Base-by-base conservation (phyloP, 768 basidiomycete species). In the Pulveroboletus sp. region DNA sequence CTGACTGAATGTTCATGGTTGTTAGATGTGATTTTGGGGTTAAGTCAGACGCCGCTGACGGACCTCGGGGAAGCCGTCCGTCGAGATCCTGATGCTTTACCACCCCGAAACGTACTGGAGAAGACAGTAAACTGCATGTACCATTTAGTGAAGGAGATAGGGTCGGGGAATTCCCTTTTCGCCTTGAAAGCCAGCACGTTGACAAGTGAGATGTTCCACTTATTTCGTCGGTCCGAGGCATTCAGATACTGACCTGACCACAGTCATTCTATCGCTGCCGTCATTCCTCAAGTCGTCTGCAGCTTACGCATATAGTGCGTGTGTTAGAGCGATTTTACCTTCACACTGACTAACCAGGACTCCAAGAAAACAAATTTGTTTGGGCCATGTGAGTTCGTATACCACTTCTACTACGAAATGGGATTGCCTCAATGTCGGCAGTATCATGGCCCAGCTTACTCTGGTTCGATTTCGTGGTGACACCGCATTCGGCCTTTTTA, bases 361-460 rank as follows among this genome's bases (percentile, higher is more conserved):
- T 3, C 14, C 42, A 35, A 84, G 86, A 68, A 31, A 80, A 87
- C 50, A 73, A 78, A 47, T 81, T 82, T 58, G 76, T 83, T 3
- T 90, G 88, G 88, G 85, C 73, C 9, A 74, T 88, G 82, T 87
- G 49, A 59, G 79, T 50, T 27, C 35, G n/a, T 45, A 6, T 42
- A 8, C 32, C 42, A 11, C 35, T 27, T 47, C 0, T 3, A 8
- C 47, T 18, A 9, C 27, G 15, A 33, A 17, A 5, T 24, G n/a
- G 32, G 17, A 15, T 37, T 49, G 28, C 38, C 47, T 52, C 28
- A 55, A 42, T 5, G 11, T 30, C 26, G 1, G 15, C 48, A 86
- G 83, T 15, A 75, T 89, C 60, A 88, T 89, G 83, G 86, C 79
- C 0, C 88, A 89, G 57, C 69, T 88, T 6, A 85, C 85, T 0